Conservation (phyloP, 106 monocot species). For the Acorus gramineus region DNA sequence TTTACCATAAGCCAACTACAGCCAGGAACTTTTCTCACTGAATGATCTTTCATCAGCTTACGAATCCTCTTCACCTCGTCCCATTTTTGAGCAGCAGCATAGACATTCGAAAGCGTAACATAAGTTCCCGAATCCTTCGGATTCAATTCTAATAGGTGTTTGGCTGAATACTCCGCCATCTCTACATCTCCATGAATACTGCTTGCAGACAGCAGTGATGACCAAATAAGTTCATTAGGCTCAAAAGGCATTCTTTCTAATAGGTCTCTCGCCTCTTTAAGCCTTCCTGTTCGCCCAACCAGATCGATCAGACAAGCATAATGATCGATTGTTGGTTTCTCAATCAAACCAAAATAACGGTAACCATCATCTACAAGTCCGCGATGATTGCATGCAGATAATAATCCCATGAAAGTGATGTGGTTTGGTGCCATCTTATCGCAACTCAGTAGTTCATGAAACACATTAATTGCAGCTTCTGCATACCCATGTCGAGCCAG, state of each 20-base stretch:
- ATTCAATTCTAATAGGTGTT: slow-evolving; percentile 21
- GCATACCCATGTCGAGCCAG: slow-evolving; percentile 41
- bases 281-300: slow-evolving; percentile 22
- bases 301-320: slow-evolving; percentile 43
- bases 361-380: slow-evolving; percentile 48
- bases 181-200: slow-evolving; percentile 18
- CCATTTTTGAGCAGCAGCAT: slow-evolving; percentile 39
- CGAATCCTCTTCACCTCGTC: slow-evolving; percentile 16
- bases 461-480: slow-evolving; percentile 22
- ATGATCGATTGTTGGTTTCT: slow-evolving; percentile 32
- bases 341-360: slow-evolving; percentile 33
- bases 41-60: slow-evolving; percentile 27
- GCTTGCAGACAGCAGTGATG: slow-evolving; percentile 25
- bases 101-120: slow-evolving; percentile 31
- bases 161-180: slow-evolving; percentile 23
- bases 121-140: slow-evolving; percentile 35
- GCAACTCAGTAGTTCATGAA: slow-evolving; percentile 29
- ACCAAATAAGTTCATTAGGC: slow-evolving; percentile 37
- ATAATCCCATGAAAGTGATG: slow-evolving; percentile 30
- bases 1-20: slow-evolving; percentile 24
- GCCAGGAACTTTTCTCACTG: slow-evolving; percentile 16
- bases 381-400: slow-evolving; percentile 39
- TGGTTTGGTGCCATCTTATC: slow-evolving; percentile 30
- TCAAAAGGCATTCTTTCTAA: slow-evolving; percentile 34
- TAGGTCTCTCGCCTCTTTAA: slow-evolving; percentile 33